Base-by-base conservation (phyloP, 805 yeast species). In the Candida piceae region DNA sequence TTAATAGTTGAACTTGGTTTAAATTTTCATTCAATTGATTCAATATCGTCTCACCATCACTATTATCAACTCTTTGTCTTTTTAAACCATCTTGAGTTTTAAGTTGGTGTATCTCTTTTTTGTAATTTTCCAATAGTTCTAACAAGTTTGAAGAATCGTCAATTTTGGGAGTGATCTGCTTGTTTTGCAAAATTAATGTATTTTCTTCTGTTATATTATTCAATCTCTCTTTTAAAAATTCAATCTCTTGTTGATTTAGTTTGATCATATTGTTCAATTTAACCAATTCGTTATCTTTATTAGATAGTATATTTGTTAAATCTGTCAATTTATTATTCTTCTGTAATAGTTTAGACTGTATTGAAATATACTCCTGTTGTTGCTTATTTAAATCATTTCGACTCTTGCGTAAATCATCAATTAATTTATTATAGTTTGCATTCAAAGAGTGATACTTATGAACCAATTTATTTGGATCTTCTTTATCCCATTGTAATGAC, bases 31-130 rank as follows among this genome's bases (percentile, higher is more conserved):
- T 63, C 9, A 77, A 50, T 16, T 60, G 64, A 26, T 66, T 66
- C 3, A 78, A 60, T 46, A 78, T 77, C 12, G 49, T 49, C 46
- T 76, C n/a, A n/a, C n/a, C n/a, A n/a, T n/a, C n/a, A n/a, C n/a
- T n/a, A n/a, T n/a, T n/a, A n/a, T n/a, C n/a, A n/a, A n/a, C n/a
- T n/a, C n/a, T n/a, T n/a, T n/a, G n/a, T n/a, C n/a, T n/a, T n/a
- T n/a, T n/a, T n/a, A n/a, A n/a, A n/a, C n/a, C n/a, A n/a, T n/a
- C n/a, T n/a, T n/a, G n/a, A n/a, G n/a, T n/a, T n/a, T n/a, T n/a
- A n/a, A n/a, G n/a, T n/a, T n/a, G n/a, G 22, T 20, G 22, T 20
- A 20, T 7, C 22, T 20, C 22, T 20, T 6, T 9, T 7, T 20
- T 20, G 8, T 7, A 9, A 7, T 20, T 20, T 20, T 20, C 22